Evolutionary conservation across 1,139 yeast species (phyloP).

Genomic region (Protomyces macrosporus): DNA sequence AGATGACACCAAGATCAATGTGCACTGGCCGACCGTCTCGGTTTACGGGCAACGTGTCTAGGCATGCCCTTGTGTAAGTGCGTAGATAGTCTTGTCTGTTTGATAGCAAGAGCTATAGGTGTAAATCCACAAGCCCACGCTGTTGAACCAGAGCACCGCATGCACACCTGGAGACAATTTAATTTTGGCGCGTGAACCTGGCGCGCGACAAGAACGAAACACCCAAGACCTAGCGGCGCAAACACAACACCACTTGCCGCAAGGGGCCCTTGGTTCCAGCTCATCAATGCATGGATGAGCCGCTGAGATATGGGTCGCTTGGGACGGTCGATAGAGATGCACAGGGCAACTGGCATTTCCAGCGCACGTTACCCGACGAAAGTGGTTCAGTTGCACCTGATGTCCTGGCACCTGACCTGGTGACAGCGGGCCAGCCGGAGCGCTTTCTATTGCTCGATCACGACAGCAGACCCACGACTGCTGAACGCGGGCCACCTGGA

Average conservation of each 20-base stretch:
- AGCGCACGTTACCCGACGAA: background rate
- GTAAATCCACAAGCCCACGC: too few relatives aligned
- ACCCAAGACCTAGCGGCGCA: too few relatives aligned
- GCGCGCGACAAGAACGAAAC: too few relatives aligned
- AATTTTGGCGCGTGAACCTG: too few relatives aligned
- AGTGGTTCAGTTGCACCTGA: too few relatives aligned
- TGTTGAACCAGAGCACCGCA: too few relatives aligned
- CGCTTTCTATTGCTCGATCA: background rate
- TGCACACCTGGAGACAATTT: too few relatives aligned
- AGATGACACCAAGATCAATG: slow-evolving; percentile 45
- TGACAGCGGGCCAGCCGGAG: background rate
- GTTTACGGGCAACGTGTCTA: slow-evolving; percentile 33
- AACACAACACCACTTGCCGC: too few relatives aligned
- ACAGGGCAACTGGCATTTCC: background rate
- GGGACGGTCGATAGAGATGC: background rate
- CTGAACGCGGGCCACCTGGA: slow-evolving; percentile 1
- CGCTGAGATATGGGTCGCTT: background rate
- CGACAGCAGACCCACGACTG: background rate
- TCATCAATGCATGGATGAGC: background rate
- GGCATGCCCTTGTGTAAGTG: background rate
- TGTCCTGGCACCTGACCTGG: background rate
- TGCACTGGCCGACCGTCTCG: slow-evolving; percentile 58
- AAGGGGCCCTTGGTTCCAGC: too few relatives aligned
- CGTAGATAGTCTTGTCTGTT: too few relatives aligned
- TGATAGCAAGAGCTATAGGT: too few relatives aligned